Conservation (phyloP, 345 rosid genomes). For the Brassica napus region Da-Ae NC_063436.1:19167001-19167500, state of each 20-base stretch:
- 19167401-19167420: conserved; percentile 62
- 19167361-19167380: conserved; percentile 87
- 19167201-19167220: conserved; percentile 7
- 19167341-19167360: conserved; percentile 91
- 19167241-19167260: conserved; percentile 15
- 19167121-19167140: neutral
- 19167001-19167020: conserved; percentile 2
- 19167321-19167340: conserved; percentile 96
- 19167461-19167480: conserved; percentile 18
- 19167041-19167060: conserved; percentile 16
- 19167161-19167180: conserved; percentile 9
- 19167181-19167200: neutral
- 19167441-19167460: conserved; percentile 12
- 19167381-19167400: conserved; percentile 97
- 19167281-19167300: conserved; percentile 26
- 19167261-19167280: neutral
- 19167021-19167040: conserved; percentile 6
- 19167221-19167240: neutral
- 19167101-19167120: conserved; percentile 7
- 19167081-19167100: conserved; percentile 1
- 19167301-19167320: conserved; percentile 91
- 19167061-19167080: neutral
- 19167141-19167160: neutral
- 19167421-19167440: conserved; percentile 37
- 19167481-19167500: conserved; percentile 3